Base-by-base conservation (phyloP, 2,329 filamentous ascomycete species). In the Trichoderma sp. region DNA sequence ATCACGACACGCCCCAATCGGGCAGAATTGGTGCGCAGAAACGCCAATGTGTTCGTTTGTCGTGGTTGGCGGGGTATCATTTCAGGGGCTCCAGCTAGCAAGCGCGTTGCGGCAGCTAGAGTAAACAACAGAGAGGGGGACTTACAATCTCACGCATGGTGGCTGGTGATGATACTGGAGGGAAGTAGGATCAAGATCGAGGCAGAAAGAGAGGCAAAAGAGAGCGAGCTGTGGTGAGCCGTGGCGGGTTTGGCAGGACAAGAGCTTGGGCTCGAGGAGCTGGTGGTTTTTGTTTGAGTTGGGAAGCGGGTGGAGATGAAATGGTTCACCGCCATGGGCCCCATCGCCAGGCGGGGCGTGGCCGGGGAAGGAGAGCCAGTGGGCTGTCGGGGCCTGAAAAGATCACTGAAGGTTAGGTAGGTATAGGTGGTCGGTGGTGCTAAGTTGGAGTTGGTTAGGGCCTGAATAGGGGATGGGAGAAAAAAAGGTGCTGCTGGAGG, bases 101-200 rank as follows among this genome's bases (percentile, higher is more conserved):
- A 72, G 83, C 80, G 82, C 82, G 81, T 80, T 74, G 73, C 72
- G 73, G 70, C 68, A 71, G 68, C 64, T 67, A 59, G 57, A 35
- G 52, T 57, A 65, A 65, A 56, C 52, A 65, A 34, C 13, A 34
- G 39, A 48, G 22, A 25, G 52, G 60, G 60, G 57, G 52, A 88
- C 87, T 81, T 82, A 90, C 88, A 82, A 90, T 90, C 82, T 90
- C 87, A 85, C 87, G 87, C 87, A 90, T 90, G 74, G 80, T 88
- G 81, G 77, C 74, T 75, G 71, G 72, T 69, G 69, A 48, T 53
- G 60, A 32, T 71, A 67, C 73, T 68, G 72, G 73, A 68, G 70
- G 69, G 71, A 72, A 70, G 72, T 56, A 54, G 71, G 69, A 71
- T 69, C 10, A 32, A n/a, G 12, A 19, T 15, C 35, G 64, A 70